phyloP scores from a whole-genome alignment of 495 filamentous ascomycete genomes.

The Venustampulla echinocandica region DNA sequence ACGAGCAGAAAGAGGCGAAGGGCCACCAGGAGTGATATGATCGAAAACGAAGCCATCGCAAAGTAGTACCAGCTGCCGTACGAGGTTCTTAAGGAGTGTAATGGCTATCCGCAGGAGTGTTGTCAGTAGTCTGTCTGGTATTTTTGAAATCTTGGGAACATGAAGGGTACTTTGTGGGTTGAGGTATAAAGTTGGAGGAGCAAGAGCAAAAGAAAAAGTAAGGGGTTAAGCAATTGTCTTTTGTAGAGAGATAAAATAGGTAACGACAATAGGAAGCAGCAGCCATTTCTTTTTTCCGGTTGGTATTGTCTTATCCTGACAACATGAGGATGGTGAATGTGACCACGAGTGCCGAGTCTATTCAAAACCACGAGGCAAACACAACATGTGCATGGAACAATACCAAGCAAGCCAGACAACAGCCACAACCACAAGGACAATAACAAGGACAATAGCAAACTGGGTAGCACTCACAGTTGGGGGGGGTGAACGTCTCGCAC shows the following conservation, averaged over 20 bases:
- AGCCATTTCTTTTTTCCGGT: too few relatives aligned
- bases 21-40: slow-evolving; percentile 18
- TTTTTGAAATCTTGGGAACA: not conserved
- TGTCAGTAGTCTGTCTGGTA: slow-evolving; percentile 8
- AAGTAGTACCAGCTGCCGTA: slow-evolving; percentile 25
- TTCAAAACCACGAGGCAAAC: not conserved
- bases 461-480: not conserved
- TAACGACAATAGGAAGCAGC: too few relatives aligned
- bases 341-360: not conserved
- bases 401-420: not conserved
- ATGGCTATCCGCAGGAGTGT: slow-evolving; percentile 2
- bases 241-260: not conserved
- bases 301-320: too few relatives aligned
- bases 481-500: not conserved
- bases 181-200: not conserved
- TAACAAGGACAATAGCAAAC: not conserved
- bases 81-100: slow-evolving; percentile 21
- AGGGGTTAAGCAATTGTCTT: not conserved
- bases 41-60: slow-evolving; percentile 23
- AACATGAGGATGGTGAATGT: not conserved
- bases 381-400: not conserved
- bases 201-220: not conserved
- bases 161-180: slow-evolving; percentile 4
- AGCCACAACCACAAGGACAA: not conserved
- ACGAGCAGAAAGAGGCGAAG: slow-evolving; percentile 20